Percentiles rank a stretch among this genome's conserved stretches.
Conservation (phyloP, 176 grass and related monocot genomes). For the Tillandsia leiboldiana region DNA sequence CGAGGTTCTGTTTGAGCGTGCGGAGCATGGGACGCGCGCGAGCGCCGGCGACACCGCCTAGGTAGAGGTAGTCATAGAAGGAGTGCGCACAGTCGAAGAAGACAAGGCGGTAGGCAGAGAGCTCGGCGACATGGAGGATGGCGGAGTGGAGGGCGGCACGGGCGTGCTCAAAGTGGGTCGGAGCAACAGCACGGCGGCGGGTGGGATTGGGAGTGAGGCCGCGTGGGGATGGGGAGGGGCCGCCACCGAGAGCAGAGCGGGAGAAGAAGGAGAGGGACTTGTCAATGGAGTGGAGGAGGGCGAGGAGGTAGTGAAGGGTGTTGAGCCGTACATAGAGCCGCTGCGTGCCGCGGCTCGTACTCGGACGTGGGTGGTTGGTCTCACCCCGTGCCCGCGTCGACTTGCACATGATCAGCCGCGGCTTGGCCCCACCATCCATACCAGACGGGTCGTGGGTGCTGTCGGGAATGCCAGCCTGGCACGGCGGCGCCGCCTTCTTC, state of each 20-base stretch:
- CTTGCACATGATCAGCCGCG: constrained; percentile 22
- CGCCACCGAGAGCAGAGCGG: neutral
- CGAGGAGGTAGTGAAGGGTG: constrained; percentile 58
- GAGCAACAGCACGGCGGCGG: neutral
- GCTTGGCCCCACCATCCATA: constrained; percentile 14
- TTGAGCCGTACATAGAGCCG: constrained; percentile 50
- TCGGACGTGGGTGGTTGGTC: constrained; percentile 14
- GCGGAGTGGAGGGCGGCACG: constrained; percentile 29
- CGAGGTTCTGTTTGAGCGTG: constrained; percentile 42
- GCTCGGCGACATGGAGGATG: constrained; percentile 37
- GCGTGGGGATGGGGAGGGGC: constrained; percentile 20
- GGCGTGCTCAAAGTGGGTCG: constrained; percentile 31
- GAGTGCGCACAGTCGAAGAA: constrained; percentile 40
- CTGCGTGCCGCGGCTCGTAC: constrained; percentile 39
- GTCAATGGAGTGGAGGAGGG: constrained; percentile 41
- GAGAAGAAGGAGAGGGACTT: constrained; percentile 31
- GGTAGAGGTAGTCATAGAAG: constrained; percentile 48
- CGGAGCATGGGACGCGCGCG: constrained; percentile 29
- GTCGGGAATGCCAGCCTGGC: constrained; percentile 20
- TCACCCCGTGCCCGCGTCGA: neutral
- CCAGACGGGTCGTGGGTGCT: too few species aligned
- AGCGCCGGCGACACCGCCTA: constrained; percentile 21
- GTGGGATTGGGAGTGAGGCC: neutral
- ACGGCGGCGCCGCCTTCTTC: constrained; percentile 40
- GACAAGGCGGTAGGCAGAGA: constrained; percentile 51